Conservation (phyloP, 2,329 filamentous ascomycete species). For the Emericellopsis atlantica region DNA sequence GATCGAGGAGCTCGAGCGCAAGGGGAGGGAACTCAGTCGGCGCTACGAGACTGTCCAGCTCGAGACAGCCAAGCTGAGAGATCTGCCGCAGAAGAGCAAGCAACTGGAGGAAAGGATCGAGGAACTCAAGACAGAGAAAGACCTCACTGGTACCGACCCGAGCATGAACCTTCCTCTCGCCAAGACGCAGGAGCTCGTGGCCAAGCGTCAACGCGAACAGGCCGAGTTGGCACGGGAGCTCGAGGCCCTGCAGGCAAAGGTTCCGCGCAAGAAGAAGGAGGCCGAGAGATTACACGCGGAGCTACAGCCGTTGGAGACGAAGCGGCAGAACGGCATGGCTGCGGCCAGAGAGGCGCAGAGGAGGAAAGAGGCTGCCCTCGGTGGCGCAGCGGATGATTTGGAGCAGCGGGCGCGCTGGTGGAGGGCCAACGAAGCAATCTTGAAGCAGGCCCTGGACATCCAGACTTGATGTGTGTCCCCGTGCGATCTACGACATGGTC, state of each 20-base stretch:
- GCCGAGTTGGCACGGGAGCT: conserved; percentile 50
- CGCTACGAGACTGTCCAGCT: conserved; percentile 37
- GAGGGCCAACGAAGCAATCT: conserved; percentile 50
- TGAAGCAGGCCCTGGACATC: conserved; percentile 52
- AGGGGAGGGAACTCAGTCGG: conserved; percentile 43
- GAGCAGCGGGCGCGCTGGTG: conserved; percentile 69
- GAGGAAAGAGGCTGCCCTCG: conserved; percentile 52
- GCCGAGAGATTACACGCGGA: conserved; percentile 56
- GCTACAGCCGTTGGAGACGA: conserved; percentile 53
- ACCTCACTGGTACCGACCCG: conserved; percentile 19
- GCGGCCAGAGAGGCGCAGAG: conserved; percentile 60
- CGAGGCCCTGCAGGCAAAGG: conserved; percentile 46
- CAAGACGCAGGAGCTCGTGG: conserved; percentile 41
- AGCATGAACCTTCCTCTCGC: conserved; percentile 42
- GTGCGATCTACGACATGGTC: too few species aligned
- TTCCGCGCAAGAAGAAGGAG: conserved; percentile 54
- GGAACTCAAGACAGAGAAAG: conserved; percentile 27
- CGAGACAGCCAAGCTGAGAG: conserved; percentile 33
- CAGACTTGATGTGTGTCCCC: conserved; percentile 16
- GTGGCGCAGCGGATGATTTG: conserved; percentile 58
- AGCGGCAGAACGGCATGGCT: conserved; percentile 49
- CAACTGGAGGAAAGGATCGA: conserved; percentile 35
- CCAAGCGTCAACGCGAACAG: conserved; percentile 34
- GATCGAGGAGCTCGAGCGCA: conserved; percentile 58
- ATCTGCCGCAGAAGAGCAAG: conserved; percentile 36